Conservation (phyloP, 1,139 yeast genomes). For the Debaryomyces nepalensis region DNA sequence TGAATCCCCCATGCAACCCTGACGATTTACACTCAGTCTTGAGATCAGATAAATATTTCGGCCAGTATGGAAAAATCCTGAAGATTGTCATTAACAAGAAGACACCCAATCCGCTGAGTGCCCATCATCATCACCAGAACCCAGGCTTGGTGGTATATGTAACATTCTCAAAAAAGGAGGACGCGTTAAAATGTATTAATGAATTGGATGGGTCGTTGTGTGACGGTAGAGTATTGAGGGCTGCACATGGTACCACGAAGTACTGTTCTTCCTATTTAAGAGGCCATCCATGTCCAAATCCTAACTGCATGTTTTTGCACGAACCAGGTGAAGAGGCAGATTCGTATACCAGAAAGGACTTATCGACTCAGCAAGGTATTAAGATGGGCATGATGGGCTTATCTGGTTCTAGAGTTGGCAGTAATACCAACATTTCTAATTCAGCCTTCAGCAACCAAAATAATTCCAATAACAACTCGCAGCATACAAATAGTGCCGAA, state of each 20-base stretch:
- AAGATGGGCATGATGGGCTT: constrained; percentile 57
- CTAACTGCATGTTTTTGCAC: constrained; percentile 98
- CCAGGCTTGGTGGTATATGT: constrained; percentile 96
- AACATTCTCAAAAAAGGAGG: constrained; percentile 90
- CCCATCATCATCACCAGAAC: constrained; percentile 49
- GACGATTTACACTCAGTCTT: constrained; percentile 87
- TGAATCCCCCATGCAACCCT: constrained; percentile 87
- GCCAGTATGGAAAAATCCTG: constrained; percentile 95
- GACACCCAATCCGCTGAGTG: constrained; percentile 48
- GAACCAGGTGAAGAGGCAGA: constrained; percentile 99
- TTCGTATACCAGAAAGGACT: constrained; percentile 90
- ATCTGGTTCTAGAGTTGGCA: constrained; percentile 21
- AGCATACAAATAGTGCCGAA: constrained; percentile 14
- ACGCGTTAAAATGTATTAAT: constrained; percentile 89
- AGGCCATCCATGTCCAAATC: constrained; percentile 97
- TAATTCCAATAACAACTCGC: constrained; percentile 13
- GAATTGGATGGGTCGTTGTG: constrained; percentile 94
- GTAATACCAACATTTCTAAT: constrained; percentile 13
- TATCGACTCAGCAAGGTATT: constrained; percentile 78
- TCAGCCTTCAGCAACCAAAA: constrained; percentile 11
- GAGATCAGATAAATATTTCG: constrained; percentile 92
- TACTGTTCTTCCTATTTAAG: constrained; percentile 94
- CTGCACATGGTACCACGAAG: constrained; percentile 98
- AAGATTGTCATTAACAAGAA: constrained; percentile 92
- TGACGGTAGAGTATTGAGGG: constrained; percentile 85